phyloP scores from a whole-genome alignment of 2,329 filamentous ascomycete genomes.

The Hypoxylon sp. region DNA sequence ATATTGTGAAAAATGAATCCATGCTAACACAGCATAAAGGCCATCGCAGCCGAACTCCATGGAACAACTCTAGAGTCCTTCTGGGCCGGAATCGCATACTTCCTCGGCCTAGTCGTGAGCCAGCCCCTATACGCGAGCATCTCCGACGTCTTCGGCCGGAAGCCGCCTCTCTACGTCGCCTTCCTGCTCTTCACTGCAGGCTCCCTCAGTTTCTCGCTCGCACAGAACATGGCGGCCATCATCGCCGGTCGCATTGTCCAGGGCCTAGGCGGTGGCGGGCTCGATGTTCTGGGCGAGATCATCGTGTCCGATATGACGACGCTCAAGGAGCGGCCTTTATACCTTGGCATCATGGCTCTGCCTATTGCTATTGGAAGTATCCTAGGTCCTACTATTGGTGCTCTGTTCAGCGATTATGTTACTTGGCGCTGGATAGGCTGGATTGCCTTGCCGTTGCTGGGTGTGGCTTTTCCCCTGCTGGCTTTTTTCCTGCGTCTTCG shows the following conservation, averaged over 20 bases:
- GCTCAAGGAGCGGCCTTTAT: conserved; percentile 45
- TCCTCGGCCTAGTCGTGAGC: conserved; percentile 39
- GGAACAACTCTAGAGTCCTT: conserved; percentile 42
- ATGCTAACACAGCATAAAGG: too few species aligned
- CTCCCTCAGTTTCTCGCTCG: conserved; percentile 45
- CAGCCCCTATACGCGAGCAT: conserved; percentile 42
- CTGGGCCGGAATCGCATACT: conserved; percentile 49
- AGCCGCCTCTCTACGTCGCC: conserved; percentile 43
- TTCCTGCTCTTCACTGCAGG: conserved; percentile 49
- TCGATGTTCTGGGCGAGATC: conserved; percentile 45
- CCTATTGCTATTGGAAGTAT: conserved; percentile 44
- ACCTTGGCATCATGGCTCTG: conserved; percentile 40
- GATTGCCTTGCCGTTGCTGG: conserved; percentile 45
- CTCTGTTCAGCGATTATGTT: conserved; percentile 39
- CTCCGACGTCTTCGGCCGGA: conserved; percentile 47
- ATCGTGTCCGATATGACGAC: conserved; percentile 49
- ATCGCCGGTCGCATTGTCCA: conserved; percentile 43
- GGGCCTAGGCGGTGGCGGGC: conserved; percentile 46
- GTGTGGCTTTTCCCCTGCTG: conserved; percentile 27
- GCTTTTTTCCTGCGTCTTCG: conserved; percentile 37
- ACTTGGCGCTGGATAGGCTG: conserved; percentile 46
- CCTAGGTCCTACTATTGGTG: conserved; percentile 45
- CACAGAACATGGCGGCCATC: conserved; percentile 38
- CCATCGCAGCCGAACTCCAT: conserved; percentile 37
- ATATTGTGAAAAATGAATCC: too few species aligned